Evolutionary conservation across 2,329 filamentous ascomycete species (phyloP).

Genomic region (Fusarium mexicanum): DNA sequence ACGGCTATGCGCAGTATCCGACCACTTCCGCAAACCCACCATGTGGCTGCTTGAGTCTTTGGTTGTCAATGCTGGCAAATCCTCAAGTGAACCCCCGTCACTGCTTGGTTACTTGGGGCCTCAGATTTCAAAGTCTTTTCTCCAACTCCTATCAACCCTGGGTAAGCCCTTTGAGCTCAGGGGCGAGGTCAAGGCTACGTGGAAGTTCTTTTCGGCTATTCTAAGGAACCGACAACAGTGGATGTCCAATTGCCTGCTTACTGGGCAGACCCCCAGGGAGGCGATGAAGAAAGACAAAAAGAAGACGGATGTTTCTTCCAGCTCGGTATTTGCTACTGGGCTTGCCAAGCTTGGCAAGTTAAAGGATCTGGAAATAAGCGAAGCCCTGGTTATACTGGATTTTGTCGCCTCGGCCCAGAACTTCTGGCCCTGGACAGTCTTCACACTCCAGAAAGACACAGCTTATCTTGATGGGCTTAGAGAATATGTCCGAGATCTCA

Average conservation of each 20-base stretch:
- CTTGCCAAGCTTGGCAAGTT: constrained; percentile 76
- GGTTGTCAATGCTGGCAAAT: constrained; percentile 73
- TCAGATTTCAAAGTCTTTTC: constrained; percentile 83
- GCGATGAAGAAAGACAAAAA: constrained; percentile 68
- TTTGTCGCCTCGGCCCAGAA: constrained; percentile 92
- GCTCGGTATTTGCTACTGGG: constrained; percentile 79
- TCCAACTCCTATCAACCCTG: constrained; percentile 79
- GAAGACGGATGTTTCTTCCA: constrained; percentile 58
- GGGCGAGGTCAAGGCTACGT: constrained; percentile 74
- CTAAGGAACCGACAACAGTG: constrained; percentile 93
- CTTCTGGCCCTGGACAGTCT: constrained; percentile 94
- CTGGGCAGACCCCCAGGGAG: constrained; percentile 84
- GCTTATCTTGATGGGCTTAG: constrained; percentile 78
- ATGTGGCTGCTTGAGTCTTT: constrained; percentile 77
- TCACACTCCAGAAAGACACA: constrained; percentile 77
- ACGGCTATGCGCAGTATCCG: constrained; percentile 76
- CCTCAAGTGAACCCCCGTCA: constrained; percentile 83
- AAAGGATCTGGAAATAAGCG: constrained; percentile 68
- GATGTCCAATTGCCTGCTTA: constrained; percentile 93
- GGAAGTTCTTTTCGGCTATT: constrained; percentile 87
- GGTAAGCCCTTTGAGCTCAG: constrained; percentile 78
- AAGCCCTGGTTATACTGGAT: constrained; percentile 80
- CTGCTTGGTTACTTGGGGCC: constrained; percentile 90
- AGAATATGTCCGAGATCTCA: constrained; percentile 71
- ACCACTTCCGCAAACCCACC: constrained; percentile 71